phyloP scores from a whole-genome alignment of 345 rosid genomes.

The Ceriops zippeliana region DNA sequence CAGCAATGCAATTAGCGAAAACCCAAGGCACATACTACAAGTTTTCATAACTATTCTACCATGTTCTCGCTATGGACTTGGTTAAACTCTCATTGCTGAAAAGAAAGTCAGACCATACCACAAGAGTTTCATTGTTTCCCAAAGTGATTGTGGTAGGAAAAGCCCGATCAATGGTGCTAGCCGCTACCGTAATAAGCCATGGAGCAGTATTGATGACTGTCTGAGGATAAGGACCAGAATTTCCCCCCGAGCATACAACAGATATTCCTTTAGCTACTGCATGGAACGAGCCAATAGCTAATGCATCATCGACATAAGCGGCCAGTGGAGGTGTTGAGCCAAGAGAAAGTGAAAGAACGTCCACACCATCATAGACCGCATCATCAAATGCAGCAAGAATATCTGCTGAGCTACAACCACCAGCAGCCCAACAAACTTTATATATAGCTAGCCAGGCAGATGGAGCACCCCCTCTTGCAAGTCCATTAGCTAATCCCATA shows the following conservation, averaged over 20 bases:
- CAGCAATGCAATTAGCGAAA: no score
- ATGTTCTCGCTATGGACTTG: neutral
- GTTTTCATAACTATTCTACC: no score
- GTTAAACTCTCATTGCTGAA: neutral
- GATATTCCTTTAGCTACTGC: conserved; percentile 14
- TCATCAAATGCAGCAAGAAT: conserved; percentile 22
- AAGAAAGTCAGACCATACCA: conserved; percentile 27
- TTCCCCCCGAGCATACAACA: conserved; percentile 22
- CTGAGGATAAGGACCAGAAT: conserved; percentile 17
- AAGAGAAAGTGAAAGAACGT: conserved; percentile 19
- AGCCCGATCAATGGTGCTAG: conserved; percentile 18
- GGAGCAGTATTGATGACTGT: conserved; percentile 23
- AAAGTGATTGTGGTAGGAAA: conserved; percentile 16
- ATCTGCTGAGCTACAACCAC: conserved; percentile 22
- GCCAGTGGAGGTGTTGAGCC: conserved; percentile 18
- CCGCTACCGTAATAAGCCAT: conserved; percentile 16
- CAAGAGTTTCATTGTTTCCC: conserved; percentile 26
- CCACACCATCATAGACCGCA: conserved; percentile 15
- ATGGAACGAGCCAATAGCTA: conserved; percentile 21
- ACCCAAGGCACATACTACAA: no score
- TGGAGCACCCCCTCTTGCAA: conserved; percentile 22
- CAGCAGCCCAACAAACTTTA: conserved; percentile 23
- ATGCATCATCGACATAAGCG: conserved; percentile 12
- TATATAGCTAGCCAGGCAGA: conserved; percentile 21
- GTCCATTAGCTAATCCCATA: conserved; percentile 16